Evolutionary conservation across 2,329 filamentous ascomycete genomes (phyloP).

Genomic region (Bipolaris victoriae): DNA sequence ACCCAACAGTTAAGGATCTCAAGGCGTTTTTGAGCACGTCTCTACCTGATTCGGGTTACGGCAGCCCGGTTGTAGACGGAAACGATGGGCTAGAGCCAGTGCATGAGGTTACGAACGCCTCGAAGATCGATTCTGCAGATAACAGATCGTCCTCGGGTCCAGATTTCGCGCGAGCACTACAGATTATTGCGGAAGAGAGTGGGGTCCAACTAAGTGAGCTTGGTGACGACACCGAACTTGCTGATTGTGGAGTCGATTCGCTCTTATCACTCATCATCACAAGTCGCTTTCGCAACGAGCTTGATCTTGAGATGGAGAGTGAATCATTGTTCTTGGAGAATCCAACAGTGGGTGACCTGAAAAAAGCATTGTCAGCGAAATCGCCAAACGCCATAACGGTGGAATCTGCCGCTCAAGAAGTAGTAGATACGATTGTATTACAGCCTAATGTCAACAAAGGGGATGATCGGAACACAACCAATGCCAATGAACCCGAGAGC

Average conservation of each 20-base stretch:
- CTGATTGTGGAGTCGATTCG: conserved; percentile 47
- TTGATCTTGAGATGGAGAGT: conserved; percentile 19
- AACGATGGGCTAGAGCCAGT: neutral
- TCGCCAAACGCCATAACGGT: neutral
- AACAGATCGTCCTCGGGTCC: neutral
- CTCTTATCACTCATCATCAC: conserved; percentile 34
- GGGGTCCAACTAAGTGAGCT: conserved; percentile 25
- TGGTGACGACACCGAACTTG: conserved; percentile 26
- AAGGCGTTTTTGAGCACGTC: conserved; percentile 47
- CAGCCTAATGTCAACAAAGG: neutral
- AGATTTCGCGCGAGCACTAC: conserved; percentile 21
- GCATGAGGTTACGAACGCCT: neutral
- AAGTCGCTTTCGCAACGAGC: conserved; percentile 19
- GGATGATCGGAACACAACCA: neutral
- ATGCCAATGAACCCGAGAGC: neutral
- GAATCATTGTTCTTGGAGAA: conserved; percentile 48
- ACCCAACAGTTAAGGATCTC: conserved; percentile 61
- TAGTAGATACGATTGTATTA: neutral
- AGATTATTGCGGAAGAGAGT: conserved; percentile 17
- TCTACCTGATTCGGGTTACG: conserved; percentile 11
- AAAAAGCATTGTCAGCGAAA: conserved; percentile 56
- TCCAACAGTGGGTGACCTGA: conserved; percentile 65
- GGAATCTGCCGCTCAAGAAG: neutral
- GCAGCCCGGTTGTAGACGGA: conserved; percentile 19
- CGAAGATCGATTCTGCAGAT: neutral